Conservation (phyloP, 352 stramenopile species). For the Globisporangium recalcitrans region DNA sequence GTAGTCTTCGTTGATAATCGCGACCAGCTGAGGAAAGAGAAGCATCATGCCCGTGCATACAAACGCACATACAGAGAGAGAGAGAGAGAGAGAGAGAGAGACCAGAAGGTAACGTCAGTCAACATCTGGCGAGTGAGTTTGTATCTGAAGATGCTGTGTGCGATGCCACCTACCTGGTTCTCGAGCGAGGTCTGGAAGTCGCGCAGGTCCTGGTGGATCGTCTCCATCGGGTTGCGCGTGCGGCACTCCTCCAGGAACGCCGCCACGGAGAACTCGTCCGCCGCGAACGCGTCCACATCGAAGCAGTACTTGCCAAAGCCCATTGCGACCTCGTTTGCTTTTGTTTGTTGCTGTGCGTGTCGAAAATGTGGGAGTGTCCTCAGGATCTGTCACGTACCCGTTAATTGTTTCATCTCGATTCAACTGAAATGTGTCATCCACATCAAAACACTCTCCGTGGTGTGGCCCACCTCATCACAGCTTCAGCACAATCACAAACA, state of each 20-base stretch:
- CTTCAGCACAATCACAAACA: conserved; percentile 4
- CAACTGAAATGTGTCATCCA: not conserved
- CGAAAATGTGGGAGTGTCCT: not conserved
- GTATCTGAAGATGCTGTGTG: not conserved
- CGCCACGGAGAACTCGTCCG: conserved; percentile 61
- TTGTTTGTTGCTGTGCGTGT: not conserved
- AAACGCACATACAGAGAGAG: not conserved
- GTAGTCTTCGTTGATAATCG: conserved; percentile 89
- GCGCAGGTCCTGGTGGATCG: conserved; percentile 79
- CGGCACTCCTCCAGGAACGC: conserved; percentile 77
- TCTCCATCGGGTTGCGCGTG: conserved; percentile 73
- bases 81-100: not conserved
- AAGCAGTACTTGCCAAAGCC: conserved; percentile 71
- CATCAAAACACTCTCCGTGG: not conserved
- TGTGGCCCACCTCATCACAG: not conserved
- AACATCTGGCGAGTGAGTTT: not conserved
- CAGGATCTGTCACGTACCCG: no score
- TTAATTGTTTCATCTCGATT: not conserved
- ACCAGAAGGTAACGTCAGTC: not conserved
- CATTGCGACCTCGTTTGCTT: conserved; percentile 16
- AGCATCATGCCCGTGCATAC: not conserved
- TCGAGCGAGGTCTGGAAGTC: conserved; percentile 82
- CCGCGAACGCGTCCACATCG: conserved; percentile 72
- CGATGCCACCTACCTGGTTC: conserved; percentile 49
- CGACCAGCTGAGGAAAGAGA: conserved; percentile 40